Evolutionary conservation across 768 basidiomycete species (phyloP).

Genomic region (Lactarius evosmus): DNA sequence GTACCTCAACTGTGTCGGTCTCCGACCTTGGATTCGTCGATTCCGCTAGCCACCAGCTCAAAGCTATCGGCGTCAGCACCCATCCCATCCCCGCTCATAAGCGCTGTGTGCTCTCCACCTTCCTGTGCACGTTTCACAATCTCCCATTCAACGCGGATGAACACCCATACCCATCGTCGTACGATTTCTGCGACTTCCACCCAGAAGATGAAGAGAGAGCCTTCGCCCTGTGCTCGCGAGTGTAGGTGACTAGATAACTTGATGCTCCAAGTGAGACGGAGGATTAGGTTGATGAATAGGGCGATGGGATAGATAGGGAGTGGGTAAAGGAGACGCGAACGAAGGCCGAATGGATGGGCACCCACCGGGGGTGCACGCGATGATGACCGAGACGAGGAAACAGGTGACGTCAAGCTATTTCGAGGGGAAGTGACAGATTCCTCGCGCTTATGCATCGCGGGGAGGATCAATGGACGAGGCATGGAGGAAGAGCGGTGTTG

Average conservation of each 20-base stretch:
- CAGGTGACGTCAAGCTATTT: slow-evolving; percentile 1
- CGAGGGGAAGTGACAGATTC: slow-evolving; percentile 28
- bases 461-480: slow-evolving; percentile 46
- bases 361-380: slow-evolving; percentile 21
- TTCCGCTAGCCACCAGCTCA: slow-evolving; percentile 5
- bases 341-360: slow-evolving; percentile 66
- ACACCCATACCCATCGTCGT: slow-evolving; percentile 97
- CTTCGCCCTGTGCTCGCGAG: slow-evolving; percentile 69
- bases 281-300: slow-evolving; percentile 76
- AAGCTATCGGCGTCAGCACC: slow-evolving; percentile 4
- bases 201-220: slow-evolving; percentile 68
- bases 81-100: background rate
- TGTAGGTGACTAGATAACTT: slow-evolving; percentile 87
- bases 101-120: background rate
- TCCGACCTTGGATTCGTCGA: slow-evolving; percentile 6
- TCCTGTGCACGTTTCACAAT: slow-evolving; percentile 34
- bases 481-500: slow-evolving; percentile 33
- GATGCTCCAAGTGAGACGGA: slow-evolving; percentile 92
- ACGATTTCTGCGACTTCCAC: slow-evolving; percentile 88
- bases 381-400: slow-evolving; percentile 2
- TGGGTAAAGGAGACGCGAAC: slow-evolving; percentile 72
- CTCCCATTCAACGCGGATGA: slow-evolving; percentile 97
- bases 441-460: slow-evolving; percentile 43
- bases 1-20: slow-evolving; percentile 8
- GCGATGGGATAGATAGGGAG: slow-evolving; percentile 81